Evolutionary conservation across 768 basidiomycete genomes (phyloP), one percentile per base, ranked within the genome.

Genomic region (Rickenella mellea): DNA sequence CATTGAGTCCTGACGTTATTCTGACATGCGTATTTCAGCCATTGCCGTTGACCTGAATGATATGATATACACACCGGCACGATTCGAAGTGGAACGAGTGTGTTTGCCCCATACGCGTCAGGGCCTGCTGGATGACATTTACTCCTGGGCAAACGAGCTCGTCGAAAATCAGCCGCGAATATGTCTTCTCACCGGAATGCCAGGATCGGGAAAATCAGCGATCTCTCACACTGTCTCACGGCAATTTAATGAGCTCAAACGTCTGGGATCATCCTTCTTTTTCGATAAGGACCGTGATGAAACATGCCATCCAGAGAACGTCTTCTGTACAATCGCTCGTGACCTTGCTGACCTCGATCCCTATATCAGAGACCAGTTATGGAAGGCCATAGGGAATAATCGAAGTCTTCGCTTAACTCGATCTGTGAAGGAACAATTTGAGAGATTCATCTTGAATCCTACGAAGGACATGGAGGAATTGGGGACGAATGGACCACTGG

Each of bases 161-260:
- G 42, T n/a, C n/a, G n/a, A n/a, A n/a, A n/a, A 40, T 19, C 38
- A 11, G 8, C 45, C 52, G 4, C 17, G 25, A 15, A 8, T 46
- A 9, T 50, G 41, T 19, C 45, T 39, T 37, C 52, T 53, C 17
- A 40, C 31, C 19, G 52, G 52, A 26, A 21, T 50, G 26, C 52
- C 48, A n/a, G 51, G 51, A 8, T 40, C 48, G 3, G 51, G 51
- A 11, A 52, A 52, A 33, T 54, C 48, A 6, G 11, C 47, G 33
- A 41, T 52, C 29, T 29, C 38, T 8, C 51, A 53, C 33, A 40
- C 53, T 21, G 27, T 53, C 14, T 46, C 48, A 0, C 39, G 37
- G 17, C 45, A 31, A 14, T 29, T 49, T 30, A 43, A 48, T 27
- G 39, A 32, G 7, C 32, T 35, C 27, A 39, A 36, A 27, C 44